Evolutionary conservation across 805 yeast genomes (phyloP), one percentile per base, ranked within the genome.

Genomic region (Kodamaea hsintzibuensis): DNA sequence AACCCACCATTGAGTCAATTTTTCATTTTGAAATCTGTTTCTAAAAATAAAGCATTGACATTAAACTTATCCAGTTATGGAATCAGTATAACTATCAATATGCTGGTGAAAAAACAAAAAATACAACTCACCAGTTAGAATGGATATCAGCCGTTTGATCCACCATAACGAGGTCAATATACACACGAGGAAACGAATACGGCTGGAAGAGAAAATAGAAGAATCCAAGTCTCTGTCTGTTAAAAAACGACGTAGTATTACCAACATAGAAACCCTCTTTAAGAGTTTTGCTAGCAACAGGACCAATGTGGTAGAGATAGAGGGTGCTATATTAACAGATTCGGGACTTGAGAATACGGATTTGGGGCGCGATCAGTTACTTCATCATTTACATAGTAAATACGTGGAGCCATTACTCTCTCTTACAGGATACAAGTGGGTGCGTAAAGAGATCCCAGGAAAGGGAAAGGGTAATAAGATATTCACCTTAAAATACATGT

Each of bases 391-490:
- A 6, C 62, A 61, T 42, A 47, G 54, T 16, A 52, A 49, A 18
- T 61, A 59, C 27, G 64, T 59, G 13, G 55, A 55, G 49, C 64
- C 64, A 1, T 45, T 59, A 33, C 54, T 59, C 7, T 57, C 54
- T 6, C 27, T 52, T 1, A 56, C 58, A 1, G 64, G 64, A 4
- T 59, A 56, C 47, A 57, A 56, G 44, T 61, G 64, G 64, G 55
- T 59, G 14, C 39, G 62, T 42, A 61, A 58, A 40, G 64, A 59
- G 39, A 58, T 59, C 12, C 60, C 62, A 1, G 50, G 60, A 14
- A 57, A 55, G 40, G 64, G 62, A 6, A 53, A 55, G 33, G 64
- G 64, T 3, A 38, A 55, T 35, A 61, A 59, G 43, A 55, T 61
- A 12, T 59, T 61, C 37, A 54, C 61, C 4, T 44, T 61, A 13